phyloP scores from a whole-genome alignment of 106 monocot genomes.

The Dioscorea alata region DNA sequence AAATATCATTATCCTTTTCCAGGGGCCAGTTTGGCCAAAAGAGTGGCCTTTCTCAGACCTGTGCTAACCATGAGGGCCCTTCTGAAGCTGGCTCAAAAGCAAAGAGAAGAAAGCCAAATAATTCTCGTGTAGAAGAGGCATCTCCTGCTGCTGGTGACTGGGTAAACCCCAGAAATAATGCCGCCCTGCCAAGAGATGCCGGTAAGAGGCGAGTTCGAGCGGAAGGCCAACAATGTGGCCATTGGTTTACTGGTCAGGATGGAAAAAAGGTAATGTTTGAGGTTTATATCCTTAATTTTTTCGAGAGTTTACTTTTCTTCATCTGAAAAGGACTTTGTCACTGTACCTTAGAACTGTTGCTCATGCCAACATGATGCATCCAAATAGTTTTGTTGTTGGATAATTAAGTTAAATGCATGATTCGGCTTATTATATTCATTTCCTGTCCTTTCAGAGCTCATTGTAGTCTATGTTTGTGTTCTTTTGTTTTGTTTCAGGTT shows the following conservation, averaged over 20 bases:
- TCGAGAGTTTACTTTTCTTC: too few species aligned
- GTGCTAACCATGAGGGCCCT: neutral
- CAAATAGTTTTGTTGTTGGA: too few species aligned
- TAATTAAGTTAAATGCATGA: neutral
- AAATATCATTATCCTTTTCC: slow-evolving; percentile 1
- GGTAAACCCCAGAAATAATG: slow-evolving; percentile 34
- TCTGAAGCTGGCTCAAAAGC: slow-evolving; percentile 12
- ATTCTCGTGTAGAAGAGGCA: slow-evolving; percentile 5
- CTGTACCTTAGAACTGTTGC: too few species aligned
- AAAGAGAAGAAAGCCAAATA: slow-evolving; percentile 19
- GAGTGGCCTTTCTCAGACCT: slow-evolving; percentile 7
- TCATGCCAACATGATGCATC: too few species aligned
- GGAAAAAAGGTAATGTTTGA: slow-evolving; percentile 77
- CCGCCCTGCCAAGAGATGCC: slow-evolving; percentile 49
- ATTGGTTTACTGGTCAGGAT: slow-evolving; percentile 77
- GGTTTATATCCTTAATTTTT: neutral
- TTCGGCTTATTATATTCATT: neutral
- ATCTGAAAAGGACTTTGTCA: too few species aligned
- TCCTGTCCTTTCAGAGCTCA: neutral
- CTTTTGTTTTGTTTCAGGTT: slow-evolving; percentile 31
- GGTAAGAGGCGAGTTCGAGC: slow-evolving; percentile 54
- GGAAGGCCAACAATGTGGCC: slow-evolving; percentile 40
- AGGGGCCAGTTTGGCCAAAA: slow-evolving; percentile 9
- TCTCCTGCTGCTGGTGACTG: slow-evolving; percentile 21
- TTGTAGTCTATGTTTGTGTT: neutral